Percentiles rank a stretch among this genome's conserved stretches.
Conservation (phyloP, 192 early-diverging fungal genomes). For the Pilaira anomala region DNA sequence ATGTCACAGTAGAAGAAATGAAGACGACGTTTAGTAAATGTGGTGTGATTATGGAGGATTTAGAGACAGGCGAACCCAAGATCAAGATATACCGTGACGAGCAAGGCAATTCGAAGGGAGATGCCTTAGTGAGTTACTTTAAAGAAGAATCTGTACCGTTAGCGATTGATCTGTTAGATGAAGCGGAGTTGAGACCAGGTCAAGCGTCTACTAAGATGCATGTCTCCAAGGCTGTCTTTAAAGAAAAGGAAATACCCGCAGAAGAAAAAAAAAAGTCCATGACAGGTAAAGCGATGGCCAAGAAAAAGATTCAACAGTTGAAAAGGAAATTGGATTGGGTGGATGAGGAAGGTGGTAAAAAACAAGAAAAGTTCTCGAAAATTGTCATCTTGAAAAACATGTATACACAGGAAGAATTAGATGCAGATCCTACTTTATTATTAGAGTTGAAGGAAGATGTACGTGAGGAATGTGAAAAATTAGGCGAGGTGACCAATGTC, state of each 20-base stretch:
- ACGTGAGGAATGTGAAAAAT: conserved; percentile 86
- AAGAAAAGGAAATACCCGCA: conserved; percentile 56
- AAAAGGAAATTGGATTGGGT: conserved; percentile 88
- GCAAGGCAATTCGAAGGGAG: conserved; percentile 76
- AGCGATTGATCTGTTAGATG: conserved; percentile 83
- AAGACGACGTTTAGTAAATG: conserved; percentile 67
- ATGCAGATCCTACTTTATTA: conserved; percentile 83
- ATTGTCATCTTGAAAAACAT: conserved; percentile 94
- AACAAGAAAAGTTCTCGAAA: conserved; percentile 71
- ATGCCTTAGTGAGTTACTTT: conserved; percentile 89
- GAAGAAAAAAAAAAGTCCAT: conserved; percentile 36
- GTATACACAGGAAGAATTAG: conserved; percentile 87
- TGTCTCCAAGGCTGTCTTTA: conserved; percentile 83
- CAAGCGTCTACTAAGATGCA: conserved; percentile 57
- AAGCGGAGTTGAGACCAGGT: conserved; percentile 73
- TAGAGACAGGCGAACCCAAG: conserved; percentile 60
- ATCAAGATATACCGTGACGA: conserved; percentile 87
- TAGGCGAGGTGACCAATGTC: conserved; percentile 93
- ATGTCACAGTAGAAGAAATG: conserved; percentile 80
- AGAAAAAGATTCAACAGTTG: conserved; percentile 67
- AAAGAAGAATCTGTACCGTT: conserved; percentile 87
- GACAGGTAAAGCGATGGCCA: conserved; percentile 55
- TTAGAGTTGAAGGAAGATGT: conserved; percentile 94
- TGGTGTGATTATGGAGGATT: conserved; percentile 80
- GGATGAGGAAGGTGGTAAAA: conserved; percentile 65